A percentile compares a stretch with the other conserved stretches of the same genome.
Evolutionary conservation across 2,329 filamentous ascomycete genomes (phyloP).

Genomic region (Verticillium tricorpus): DNA sequence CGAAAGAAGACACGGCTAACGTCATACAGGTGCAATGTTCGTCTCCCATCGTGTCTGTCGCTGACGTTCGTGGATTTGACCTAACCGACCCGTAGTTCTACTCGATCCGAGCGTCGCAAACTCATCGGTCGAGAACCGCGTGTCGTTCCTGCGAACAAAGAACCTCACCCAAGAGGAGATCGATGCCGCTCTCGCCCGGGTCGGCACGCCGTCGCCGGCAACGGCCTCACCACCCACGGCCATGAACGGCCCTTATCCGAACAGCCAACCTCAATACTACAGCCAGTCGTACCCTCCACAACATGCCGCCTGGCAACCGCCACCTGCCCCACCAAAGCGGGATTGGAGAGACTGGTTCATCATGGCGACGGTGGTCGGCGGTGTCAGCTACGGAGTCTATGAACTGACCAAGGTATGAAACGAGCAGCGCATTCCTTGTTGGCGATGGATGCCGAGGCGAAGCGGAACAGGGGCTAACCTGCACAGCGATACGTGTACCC

Average conservation of each 20-base stretch:
- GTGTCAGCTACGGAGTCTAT: slow-evolving; percentile 85
- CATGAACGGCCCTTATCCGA: slow-evolving; percentile 38
- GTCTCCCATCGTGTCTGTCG: slow-evolving; percentile 8
- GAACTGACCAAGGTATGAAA: slow-evolving; percentile 80
- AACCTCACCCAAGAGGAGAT: slow-evolving; percentile 97
- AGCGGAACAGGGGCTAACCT: slow-evolving; percentile 15
- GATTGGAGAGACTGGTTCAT: slow-evolving; percentile 99
- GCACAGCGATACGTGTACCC: slow-evolving; percentile 81
- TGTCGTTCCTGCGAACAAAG: slow-evolving; percentile 92
- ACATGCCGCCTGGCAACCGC: slow-evolving; percentile 52
- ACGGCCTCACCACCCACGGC: slow-evolving; percentile 30
- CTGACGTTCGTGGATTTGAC: background rate
- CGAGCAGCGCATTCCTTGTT: slow-evolving; percentile 53
- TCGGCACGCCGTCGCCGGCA: slow-evolving; percentile 53
- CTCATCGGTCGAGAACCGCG: slow-evolving; percentile 86
- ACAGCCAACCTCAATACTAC: slow-evolving; percentile 35
- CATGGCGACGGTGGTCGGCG: slow-evolving; percentile 92
- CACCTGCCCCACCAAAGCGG: slow-evolving; percentile 63
- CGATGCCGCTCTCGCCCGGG: slow-evolving; percentile 73
- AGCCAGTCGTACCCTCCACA: slow-evolving; percentile 46
- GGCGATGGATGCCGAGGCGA: background rate
- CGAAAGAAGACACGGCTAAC: slow-evolving; percentile 3
- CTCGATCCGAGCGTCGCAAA: slow-evolving; percentile 88
- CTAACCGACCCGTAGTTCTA: slow-evolving; percentile 56
- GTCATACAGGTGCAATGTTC: slow-evolving; percentile 35